These are phyloP conservation scores for Akanthomyces muscarius DNA, from an alignment of 2,329 filamentous ascomycete genomes.

Conservation along the genomic window DNA sequence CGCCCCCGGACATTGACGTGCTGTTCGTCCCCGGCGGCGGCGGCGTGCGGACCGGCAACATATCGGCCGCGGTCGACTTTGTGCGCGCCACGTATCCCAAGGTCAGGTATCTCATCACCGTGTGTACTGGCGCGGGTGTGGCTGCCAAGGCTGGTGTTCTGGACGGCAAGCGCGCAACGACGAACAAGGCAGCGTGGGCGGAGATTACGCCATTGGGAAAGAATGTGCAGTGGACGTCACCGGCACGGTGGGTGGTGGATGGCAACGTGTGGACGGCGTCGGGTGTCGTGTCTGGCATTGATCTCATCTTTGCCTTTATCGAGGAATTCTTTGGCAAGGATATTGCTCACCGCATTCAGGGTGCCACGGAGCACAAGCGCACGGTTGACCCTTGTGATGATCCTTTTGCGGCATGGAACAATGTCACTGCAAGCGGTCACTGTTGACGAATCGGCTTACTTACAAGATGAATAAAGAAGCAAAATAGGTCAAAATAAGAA, in stretches of 20 bases:
- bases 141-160: constrained; percentile 55
- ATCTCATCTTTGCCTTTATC: constrained; percentile 22
- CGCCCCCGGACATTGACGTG: constrained; percentile 47
- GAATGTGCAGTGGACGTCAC: constrained; percentile 53
- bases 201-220: constrained; percentile 42
- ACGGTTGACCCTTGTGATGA: constrained; percentile 21
- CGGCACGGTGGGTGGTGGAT: constrained; percentile 61
- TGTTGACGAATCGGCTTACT: neutral
- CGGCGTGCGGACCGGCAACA: constrained; percentile 36
- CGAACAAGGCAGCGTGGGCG: constrained; percentile 57
- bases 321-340: constrained; percentile 18
- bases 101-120: constrained; percentile 56
- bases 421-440: constrained; percentile 17
- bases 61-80: constrained; percentile 34
- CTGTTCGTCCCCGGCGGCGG: constrained; percentile 60
- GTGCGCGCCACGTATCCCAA: constrained; percentile 40
- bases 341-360: constrained; percentile 9
- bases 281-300: constrained; percentile 33
- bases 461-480: neutral
- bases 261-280: constrained; percentile 63
- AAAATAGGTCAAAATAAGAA: neutral
- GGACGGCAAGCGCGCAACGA: constrained; percentile 57
- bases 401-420: constrained; percentile 19
- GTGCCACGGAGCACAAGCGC: constrained; percentile 18
- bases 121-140: constrained; percentile 61